Base-by-base conservation (phyloP, 2,329 filamentous ascomycete genomes). In the Beauveria asiatica region DNA sequence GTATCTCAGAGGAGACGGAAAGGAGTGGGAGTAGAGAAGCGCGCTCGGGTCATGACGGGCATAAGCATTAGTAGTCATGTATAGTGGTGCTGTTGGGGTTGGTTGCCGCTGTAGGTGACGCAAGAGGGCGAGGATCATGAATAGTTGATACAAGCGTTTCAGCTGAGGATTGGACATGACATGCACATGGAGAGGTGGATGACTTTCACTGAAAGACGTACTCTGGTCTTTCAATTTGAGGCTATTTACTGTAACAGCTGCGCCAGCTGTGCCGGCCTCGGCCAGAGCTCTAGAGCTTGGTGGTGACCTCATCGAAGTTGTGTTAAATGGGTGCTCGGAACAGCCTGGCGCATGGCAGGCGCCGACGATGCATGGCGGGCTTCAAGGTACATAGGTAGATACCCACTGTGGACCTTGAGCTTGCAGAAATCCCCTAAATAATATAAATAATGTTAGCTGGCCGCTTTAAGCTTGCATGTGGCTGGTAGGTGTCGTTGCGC, bases 1-100 rank as follows among this genome's bases (percentile, higher is more conserved):
- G 68, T 94, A 95, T 70, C 73, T 95, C 19, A 82, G 85, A 51
- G 72, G 73, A 3, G 64, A 69, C 61, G 68, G 70, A 44, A 63
- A 58, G 5, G 67, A 68, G 11, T 66, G 64, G 61, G 66, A 57
- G 48, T 62, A 37, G 51, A 41, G 17, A 2, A 27, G 30, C 13
- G 30, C 13, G 19, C n/a, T 17, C 23, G 27, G 10, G 39, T 10
- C 9, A 46, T 11, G 9, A 54, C 21, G 13, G 17, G 37, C 37
- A 30, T 27, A 10, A n/a, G 7, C 41, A 42, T n/a, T n/a, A n/a
- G n/a, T 42, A 16, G 33, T 19, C 41, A 25, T 27, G 45, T 37
- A 16, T 37, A 37, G 33, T 37, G 33, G 33, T 37, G 33, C 33
- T 37, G 33, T 37, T 37, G 33, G 33, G 33, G 33, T 37, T 16